phyloP scores from a whole-genome alignment of 306 rosid species.

The Ormosia semicastrata region DNA sequence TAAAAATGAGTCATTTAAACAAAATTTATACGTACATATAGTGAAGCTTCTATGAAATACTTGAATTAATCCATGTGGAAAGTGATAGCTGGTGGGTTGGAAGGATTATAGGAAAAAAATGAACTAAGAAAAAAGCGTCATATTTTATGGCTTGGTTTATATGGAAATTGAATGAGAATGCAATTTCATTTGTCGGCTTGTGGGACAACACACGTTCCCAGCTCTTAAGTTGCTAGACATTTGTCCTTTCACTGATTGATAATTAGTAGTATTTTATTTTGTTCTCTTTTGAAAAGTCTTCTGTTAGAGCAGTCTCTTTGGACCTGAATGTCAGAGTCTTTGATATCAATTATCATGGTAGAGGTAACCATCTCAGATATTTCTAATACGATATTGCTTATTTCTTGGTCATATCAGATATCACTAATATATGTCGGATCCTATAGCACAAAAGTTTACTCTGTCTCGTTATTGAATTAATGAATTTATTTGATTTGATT shows the following conservation, averaged over 20 bases:
- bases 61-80: background rate
- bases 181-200: background rate
- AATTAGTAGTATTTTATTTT: background rate
- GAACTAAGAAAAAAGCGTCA: background rate
- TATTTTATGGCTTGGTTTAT: conserved; percentile 16
- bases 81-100: background rate
- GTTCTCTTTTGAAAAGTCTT: background rate
- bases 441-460: background rate
- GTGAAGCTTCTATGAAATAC: background rate
- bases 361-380: background rate
- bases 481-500: background rate
- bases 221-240: background rate
- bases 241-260: background rate
- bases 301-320: conserved; percentile 11
- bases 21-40: background rate
- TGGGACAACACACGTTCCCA: background rate
- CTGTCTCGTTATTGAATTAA: background rate
- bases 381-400: background rate
- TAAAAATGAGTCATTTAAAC: background rate
- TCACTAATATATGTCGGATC: background rate
- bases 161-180: conserved; percentile 19
- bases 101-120: background rate
- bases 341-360: background rate
- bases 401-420: background rate
- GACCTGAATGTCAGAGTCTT: background rate